Percentiles rank a stretch among this genome's conserved stretches.
These are phyloP conservation scores for Fusarium sacchari DNA, from an alignment of 2,329 filamentous ascomycete species.

Conservation along the genomic window DNA sequence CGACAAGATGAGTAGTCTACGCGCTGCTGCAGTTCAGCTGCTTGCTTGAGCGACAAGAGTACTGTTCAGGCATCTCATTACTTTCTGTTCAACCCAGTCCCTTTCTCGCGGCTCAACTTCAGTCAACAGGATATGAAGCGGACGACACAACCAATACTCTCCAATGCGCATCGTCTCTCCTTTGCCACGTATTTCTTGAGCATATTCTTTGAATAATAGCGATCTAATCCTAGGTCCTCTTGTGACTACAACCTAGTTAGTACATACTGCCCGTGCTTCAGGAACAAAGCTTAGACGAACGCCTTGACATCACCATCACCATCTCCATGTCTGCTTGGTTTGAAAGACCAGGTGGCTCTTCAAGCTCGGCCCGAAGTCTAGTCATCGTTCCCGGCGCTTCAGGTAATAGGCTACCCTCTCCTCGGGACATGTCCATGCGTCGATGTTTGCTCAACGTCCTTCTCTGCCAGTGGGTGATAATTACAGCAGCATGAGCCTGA, in stretches of 20 bases:
- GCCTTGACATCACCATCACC: not conserved
- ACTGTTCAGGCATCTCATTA: not conserved
- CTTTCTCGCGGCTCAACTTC: not conserved
- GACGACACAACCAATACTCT: not conserved
- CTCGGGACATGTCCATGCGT: conserved; percentile 9
- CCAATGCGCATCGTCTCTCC: not conserved
- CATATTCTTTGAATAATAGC: not conserved
- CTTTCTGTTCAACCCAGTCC: not conserved
- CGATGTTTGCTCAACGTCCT: conserved; percentile 15
- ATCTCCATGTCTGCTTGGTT: not conserved
- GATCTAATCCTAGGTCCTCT: not conserved
- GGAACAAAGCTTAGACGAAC: not conserved
- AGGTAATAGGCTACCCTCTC: conserved; percentile 11
- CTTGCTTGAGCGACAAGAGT: not conserved
- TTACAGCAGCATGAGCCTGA: conserved; percentile 5
- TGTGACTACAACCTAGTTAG: not conserved
- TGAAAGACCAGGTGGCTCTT: not conserved
- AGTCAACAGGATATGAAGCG: not conserved
- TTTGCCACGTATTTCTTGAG: not conserved
- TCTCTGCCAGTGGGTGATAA: conserved; percentile 4
- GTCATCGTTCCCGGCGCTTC: not conserved
- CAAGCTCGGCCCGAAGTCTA: conserved; percentile 18
- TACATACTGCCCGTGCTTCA: not conserved
- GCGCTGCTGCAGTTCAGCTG: not conserved
- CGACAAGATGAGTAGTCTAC: conserved; percentile 1